Percentiles rank a stretch among this genome's conserved stretches.
Conservation (phyloP, 2,329 filamentous ascomycete species). For the Fonsecaea multimorphosa region DNA sequence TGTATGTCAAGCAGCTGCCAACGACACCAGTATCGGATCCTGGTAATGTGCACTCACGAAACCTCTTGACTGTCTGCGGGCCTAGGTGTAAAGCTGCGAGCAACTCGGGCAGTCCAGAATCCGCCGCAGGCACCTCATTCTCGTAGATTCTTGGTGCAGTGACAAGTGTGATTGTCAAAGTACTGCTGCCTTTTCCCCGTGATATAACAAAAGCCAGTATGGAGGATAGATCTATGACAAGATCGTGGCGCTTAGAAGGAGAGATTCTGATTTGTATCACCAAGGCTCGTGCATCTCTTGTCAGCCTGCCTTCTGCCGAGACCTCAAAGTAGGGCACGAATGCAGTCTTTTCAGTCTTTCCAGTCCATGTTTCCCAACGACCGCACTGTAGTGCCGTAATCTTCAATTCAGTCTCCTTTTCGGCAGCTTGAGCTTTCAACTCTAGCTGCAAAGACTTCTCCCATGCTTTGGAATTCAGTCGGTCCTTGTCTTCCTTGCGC, state of each 20-base stretch:
- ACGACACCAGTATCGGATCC: conserved; percentile 41
- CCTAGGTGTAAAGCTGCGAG: background rate
- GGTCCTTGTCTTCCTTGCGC: conserved; percentile 23
- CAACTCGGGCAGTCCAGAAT: background rate
- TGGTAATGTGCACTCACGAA: conserved; percentile 18
- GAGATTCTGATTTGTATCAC: conserved; percentile 8
- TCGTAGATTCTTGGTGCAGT: conserved; percentile 14
- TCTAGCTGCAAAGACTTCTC: conserved; percentile 10
- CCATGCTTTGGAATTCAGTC: conserved; percentile 11
- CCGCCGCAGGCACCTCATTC: background rate
- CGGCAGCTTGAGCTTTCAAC: conserved; percentile 42
- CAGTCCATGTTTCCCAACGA: conserved; percentile 49
- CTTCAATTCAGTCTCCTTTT: conserved; percentile 44
- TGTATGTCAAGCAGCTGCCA: conserved; percentile 60
- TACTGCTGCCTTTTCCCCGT: background rate
- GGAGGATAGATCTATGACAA: conserved; percentile 13
- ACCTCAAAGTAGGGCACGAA: conserved; percentile 58
- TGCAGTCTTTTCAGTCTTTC: conserved; percentile 61
- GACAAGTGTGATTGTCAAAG: conserved; percentile 9
- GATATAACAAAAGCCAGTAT: conserved; percentile 10
- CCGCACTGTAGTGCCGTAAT: conserved; percentile 53
- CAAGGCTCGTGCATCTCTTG: conserved; percentile 20
- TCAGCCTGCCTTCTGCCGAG: conserved; percentile 13
- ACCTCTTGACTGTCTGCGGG: conserved; percentile 40
- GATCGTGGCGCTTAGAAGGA: conserved; percentile 7